Evolutionary conservation across 768 basidiomycete genomes (phyloP), one percentile per base, ranked within the genome.

Genomic region (Tulasnella sp.): DNA sequence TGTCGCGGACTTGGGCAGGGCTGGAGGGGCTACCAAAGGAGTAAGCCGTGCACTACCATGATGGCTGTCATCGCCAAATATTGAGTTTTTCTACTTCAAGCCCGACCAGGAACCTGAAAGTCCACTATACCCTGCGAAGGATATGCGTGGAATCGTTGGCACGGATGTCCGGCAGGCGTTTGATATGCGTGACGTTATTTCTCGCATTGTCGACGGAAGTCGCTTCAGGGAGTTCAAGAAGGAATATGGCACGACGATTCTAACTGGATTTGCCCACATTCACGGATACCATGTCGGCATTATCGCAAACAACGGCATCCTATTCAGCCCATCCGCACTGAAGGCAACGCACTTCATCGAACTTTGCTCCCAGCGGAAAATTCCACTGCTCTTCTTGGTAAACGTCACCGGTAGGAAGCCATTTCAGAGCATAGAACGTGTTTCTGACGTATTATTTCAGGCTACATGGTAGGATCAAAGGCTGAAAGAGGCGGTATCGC

Each of bases 261-360:
- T 94, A 49, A 96, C 92, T 6, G 87, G 86, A n/a, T 88, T 86
- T 69, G 89, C 89, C 6, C 78, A 84, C 66, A 77, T 93, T 39
- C 89, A 90, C 65, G 90, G 90, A 1, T 87, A 87, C 65, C 78
- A 84, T 57, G 90, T 94, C 39, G 92, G 92, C 3, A 90, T 97
- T 59, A 77, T 92, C 35, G 92, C 85, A 23, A 97, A 97, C 71
- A 93, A 93, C 64, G 93, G 92, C 61, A 92, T 97, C 56, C 72
- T 97, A 17, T 90, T 96, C 71, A 93, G 91, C 3, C 87, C 89
- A 2, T 91, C 90, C 0, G 93, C 92, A 1, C 70, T 91, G 54
- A 96, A 97, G 69, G 90, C 91, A 9, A 87, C 92, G 2, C 92
- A 97, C 64, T 97, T 97, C 68, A 93, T 97, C 60, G 79, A 94